Percentiles rank a stretch among this genome's conserved stretches.
Evolutionary conservation across 805 yeast species (phyloP).

Genomic region (Saturnispora mendoncae): DNA sequence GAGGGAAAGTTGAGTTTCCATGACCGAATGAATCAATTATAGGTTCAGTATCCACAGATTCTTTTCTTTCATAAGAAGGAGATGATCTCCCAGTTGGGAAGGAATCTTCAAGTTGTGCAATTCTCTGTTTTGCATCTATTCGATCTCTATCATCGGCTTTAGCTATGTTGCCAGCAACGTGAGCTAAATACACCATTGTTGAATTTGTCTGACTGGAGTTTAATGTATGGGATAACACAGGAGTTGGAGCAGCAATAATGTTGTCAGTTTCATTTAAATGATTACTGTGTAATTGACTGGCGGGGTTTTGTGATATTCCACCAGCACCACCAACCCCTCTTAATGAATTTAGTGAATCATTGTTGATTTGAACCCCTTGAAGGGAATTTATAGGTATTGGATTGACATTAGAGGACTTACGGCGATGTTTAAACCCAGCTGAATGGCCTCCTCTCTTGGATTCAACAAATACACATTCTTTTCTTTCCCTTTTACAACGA

Average conservation of each 20-base stretch:
- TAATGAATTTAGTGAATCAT: too few species aligned
- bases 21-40: conserved; percentile 24
- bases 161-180: conserved; percentile 72
- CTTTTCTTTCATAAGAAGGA: conserved; percentile 1
- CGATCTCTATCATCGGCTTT: conserved; percentile 57
- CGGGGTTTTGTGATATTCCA: too few species aligned
- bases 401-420: too few species aligned
- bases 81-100: conserved; percentile 7
- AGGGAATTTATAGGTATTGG: too few species aligned
- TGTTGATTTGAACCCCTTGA: too few species aligned
- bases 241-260: background rate
- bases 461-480: conserved; percentile 61
- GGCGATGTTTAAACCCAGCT: background rate
- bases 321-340: too few species aligned
- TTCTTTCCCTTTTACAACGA: conserved; percentile 74
- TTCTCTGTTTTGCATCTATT: conserved; percentile 43
- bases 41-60: conserved; percentile 13
- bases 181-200: conserved; percentile 64
- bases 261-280: too few species aligned
- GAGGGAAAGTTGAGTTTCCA: conserved; percentile 21
- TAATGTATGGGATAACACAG: background rate
- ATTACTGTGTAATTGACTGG: too few species aligned
- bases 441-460: conserved; percentile 42
- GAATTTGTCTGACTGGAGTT: conserved; percentile 26
- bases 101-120: conserved; percentile 35